Percentiles rank a stretch among this genome's conserved stretches.
Evolutionary conservation across 202 grass and related monocot species (phyloP).

Genomic region (Musa balbisiana): DNA sequence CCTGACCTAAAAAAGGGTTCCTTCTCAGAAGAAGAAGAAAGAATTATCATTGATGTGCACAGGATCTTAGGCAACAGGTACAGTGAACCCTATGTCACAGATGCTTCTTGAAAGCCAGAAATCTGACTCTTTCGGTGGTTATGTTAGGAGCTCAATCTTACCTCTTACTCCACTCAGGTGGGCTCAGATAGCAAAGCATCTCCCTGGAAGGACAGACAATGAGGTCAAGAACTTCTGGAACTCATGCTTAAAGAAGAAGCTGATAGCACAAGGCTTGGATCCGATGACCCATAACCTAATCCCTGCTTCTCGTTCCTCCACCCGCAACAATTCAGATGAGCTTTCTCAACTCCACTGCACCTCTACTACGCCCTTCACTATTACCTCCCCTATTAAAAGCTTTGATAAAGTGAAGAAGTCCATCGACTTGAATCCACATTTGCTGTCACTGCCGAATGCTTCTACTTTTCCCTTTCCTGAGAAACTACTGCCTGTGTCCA

Average conservation of each 20-base stretch:
- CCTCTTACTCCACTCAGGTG: conserved; percentile 31
- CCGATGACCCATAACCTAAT: conserved; percentile 96
- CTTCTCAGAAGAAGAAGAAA: conserved; percentile 83
- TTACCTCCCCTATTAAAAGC: conserved; percentile 58
- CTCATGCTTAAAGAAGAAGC: conserved; percentile 99
- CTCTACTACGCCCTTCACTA: conserved; percentile 65
- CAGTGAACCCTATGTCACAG: conserved; percentile 11
- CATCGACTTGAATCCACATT: conserved; percentile 30
- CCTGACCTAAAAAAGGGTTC: conserved; percentile 84
- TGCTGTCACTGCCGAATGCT: conserved; percentile 19
- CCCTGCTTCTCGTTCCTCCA: conserved; percentile 38
- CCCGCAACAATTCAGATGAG: conserved; percentile 23
- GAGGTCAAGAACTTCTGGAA: conserved; percentile 99
- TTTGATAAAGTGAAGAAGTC: conserved; percentile 24
- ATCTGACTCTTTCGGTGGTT: too few relatives aligned
- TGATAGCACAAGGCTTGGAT: conserved; percentile 87
- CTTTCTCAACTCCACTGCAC: conserved; percentile 31
- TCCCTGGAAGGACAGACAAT: conserved; percentile 87
- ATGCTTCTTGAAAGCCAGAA: too few relatives aligned
- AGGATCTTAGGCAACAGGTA: conserved; percentile 92
- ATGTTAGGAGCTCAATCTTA: too few relatives aligned
- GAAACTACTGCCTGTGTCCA: conserved; percentile 10
- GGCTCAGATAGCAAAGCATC: conserved; percentile 96
- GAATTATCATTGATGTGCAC: conserved; percentile 88
- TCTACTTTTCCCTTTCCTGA: conserved; percentile 29